phyloP scores from a whole-genome alignment of 1,284 basidiomycete genomes.

The Naganishia albida region DNA sequence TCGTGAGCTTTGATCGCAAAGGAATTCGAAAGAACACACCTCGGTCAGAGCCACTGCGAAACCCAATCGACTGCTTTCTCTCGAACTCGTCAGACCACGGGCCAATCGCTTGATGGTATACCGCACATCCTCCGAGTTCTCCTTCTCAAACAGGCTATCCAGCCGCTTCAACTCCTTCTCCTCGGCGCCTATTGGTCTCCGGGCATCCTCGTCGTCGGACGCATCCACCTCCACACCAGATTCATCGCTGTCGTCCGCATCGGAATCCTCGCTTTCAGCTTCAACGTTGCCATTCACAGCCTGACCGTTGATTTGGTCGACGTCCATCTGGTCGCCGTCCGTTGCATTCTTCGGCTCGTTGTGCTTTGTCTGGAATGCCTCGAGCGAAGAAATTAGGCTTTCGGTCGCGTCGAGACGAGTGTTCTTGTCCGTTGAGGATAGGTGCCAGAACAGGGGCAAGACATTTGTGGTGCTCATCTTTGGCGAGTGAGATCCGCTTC shows the following conservation, averaged over 20 bases:
- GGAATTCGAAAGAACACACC: constrained; percentile 58
- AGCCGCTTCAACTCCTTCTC: constrained; percentile 47
- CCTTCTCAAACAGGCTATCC: constrained; percentile 55
- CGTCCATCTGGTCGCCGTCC: constrained; percentile 53
- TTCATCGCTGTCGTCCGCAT: constrained; percentile 60
- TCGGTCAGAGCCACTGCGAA: constrained; percentile 96
- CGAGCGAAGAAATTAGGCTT: constrained; percentile 75
- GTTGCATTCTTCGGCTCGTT: constrained; percentile 6
- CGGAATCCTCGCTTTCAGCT: constrained; percentile 55
- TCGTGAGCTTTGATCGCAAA: constrained; percentile 11
- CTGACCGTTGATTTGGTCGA: constrained; percentile 41
- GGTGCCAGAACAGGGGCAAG: constrained; percentile 88
- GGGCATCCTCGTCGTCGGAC: constrained; percentile 55
- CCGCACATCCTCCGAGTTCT: constrained; percentile 83
- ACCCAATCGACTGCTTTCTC: constrained; percentile 88
- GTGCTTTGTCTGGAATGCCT: constrained; percentile 70
- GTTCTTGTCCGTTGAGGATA: constrained; percentile 78
- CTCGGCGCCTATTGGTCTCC: constrained; percentile 45
- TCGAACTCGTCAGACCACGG: constrained; percentile 82
- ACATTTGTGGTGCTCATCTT: constrained; percentile 51
- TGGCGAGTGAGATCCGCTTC: neutral
- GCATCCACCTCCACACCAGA: constrained; percentile 52
- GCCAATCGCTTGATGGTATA: constrained; percentile 83
- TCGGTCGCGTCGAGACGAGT: constrained; percentile 82
- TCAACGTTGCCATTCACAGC: constrained; percentile 42